Evolutionary conservation across 2,329 filamentous ascomycete genomes (phyloP).

Genomic region (Bipolaris gigantea): DNA sequence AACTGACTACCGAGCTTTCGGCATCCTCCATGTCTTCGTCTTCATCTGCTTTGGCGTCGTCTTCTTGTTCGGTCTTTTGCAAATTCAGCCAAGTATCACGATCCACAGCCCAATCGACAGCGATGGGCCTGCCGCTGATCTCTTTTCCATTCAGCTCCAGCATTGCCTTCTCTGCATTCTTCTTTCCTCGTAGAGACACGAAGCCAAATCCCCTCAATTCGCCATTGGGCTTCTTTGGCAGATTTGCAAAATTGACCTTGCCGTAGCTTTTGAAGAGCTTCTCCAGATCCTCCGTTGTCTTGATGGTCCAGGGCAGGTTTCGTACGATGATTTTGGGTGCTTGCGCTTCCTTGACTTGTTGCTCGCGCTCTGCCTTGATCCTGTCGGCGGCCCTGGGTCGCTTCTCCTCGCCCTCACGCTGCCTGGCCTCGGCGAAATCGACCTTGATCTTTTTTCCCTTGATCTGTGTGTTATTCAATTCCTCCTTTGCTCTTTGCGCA

Average conservation of each 20-base stretch:
- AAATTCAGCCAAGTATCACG: slow-evolving; percentile 78
- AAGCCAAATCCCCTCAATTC: slow-evolving; percentile 87
- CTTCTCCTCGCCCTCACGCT: slow-evolving; percentile 58
- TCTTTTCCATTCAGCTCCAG: slow-evolving; percentile 84
- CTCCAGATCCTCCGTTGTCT: slow-evolving; percentile 77
- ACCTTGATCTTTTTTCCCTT: slow-evolving; percentile 81
- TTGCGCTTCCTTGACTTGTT: slow-evolving; percentile 63
- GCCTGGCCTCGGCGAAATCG: slow-evolving; percentile 83
- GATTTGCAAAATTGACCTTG: slow-evolving; percentile 83
- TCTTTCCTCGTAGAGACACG: slow-evolving; percentile 80
- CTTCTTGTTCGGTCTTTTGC: slow-evolving; percentile 48
- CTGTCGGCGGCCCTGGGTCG: slow-evolving; percentile 49
- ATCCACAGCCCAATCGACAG: slow-evolving; percentile 96
- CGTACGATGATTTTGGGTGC: slow-evolving; percentile 87
- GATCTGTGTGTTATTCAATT: slow-evolving; percentile 77
- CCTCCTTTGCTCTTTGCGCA: slow-evolving; percentile 75
- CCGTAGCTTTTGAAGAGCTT: slow-evolving; percentile 84
- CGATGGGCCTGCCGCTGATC: slow-evolving; percentile 82
- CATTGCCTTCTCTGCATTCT: slow-evolving; percentile 89
- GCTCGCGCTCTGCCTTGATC: slow-evolving; percentile 68
- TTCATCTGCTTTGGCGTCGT: slow-evolving; percentile 46
- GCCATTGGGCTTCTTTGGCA: slow-evolving; percentile 73
- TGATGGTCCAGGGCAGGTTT: slow-evolving; percentile 95
- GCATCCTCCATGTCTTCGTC: slow-evolving; percentile 44
- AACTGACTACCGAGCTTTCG: slow-evolving; percentile 42